Evolutionary conservation across 2,329 filamentous ascomycete species (phyloP), one percentile per base, ranked within the genome.

Genomic region (Aspergillus vadensis): DNA sequence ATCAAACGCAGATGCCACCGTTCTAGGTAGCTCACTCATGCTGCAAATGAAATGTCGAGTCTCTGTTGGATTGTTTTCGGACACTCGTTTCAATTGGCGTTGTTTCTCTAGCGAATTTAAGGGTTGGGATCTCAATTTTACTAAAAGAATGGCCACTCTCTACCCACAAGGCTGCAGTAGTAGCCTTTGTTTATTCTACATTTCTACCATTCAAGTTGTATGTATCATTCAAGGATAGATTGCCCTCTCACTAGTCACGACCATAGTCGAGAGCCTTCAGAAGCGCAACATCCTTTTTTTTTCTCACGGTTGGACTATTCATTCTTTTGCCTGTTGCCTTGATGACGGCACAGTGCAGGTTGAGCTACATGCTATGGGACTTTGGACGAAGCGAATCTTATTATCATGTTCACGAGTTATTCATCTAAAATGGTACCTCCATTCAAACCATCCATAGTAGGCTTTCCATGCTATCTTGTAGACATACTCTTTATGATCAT

Each of bases 181-280:
- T 55, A 25, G 25, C 23, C 39, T 55, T 12, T 27, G 38, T 55
- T 55, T 15, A n/a, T 19, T 27, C 30, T 36, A 27, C 39, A 25
- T 30, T 54, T 23, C 51, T 44, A 6, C 32, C 15, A 27, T 50
- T 50, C 41, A 27, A 32, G 25, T 27, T 55, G 39, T 55, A 55
- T 47, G 39, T 44, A 44, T 44, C 25, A 55, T 23, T 5, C 21
- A 41, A 27, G 52, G 43, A 44, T 55, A 32, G 39, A 44, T 36
- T 36, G 25, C 39, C 36, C 53, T 55, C 53, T 55, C 53, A 55
- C 53, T 55, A 55, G 53, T 55, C 23, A 55, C 39, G 53, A 36
- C 30, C 17, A 55, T 55, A 47, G 53, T 55, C 19, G 53, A 55
- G 53, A 55, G 47, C 47, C 47, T 55, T 32, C 9, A n/a, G 36